phyloP scores from a whole-genome alignment of 2,329 filamentous ascomycete species.

The Colletotrichum lentis region DNA sequence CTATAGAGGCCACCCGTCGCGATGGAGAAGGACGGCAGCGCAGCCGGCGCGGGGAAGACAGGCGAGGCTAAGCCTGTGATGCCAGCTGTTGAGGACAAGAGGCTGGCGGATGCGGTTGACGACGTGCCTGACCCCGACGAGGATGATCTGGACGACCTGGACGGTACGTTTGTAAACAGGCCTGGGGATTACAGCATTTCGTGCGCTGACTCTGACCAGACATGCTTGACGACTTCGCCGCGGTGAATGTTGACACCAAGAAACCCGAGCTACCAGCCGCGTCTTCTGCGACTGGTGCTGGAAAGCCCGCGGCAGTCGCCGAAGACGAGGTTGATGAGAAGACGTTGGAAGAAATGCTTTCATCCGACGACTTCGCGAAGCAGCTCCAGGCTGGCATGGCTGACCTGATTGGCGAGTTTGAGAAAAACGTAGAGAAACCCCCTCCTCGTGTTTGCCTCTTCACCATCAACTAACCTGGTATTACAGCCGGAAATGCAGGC shows the following conservation, averaged over 20 bases:
- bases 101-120: constrained; percentile 48
- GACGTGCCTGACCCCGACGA: constrained; percentile 89
- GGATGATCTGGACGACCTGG: constrained; percentile 89
- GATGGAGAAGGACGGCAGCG: constrained; percentile 34
- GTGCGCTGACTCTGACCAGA: constrained; percentile 60
- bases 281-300: constrained; percentile 39
- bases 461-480: constrained; percentile 4
- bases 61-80: constrained; percentile 37
- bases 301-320: constrained; percentile 40
- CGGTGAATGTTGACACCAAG: constrained; percentile 65
- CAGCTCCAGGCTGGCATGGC: constrained; percentile 93
- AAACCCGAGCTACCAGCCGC: constrained; percentile 40
- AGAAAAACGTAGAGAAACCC: constrained; percentile 48
- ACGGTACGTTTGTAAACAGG: constrained; percentile 66
- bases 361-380: constrained; percentile 82
- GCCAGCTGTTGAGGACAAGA: constrained; percentile 40
- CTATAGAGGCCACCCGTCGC: background rate
- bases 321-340: constrained; percentile 42
- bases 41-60: constrained; percentile 29
- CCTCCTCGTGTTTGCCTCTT: background rate
- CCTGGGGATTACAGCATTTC: background rate
- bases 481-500: constrained; percentile 74
- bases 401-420: constrained; percentile 76
- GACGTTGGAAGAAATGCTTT: constrained; percentile 54
- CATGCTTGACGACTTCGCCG: constrained; percentile 89